These are phyloP conservation scores for Ceratobasidium sp. DNA, from an alignment of 1,284 basidiomycete genomes.

Conservation along the genomic window DNA sequence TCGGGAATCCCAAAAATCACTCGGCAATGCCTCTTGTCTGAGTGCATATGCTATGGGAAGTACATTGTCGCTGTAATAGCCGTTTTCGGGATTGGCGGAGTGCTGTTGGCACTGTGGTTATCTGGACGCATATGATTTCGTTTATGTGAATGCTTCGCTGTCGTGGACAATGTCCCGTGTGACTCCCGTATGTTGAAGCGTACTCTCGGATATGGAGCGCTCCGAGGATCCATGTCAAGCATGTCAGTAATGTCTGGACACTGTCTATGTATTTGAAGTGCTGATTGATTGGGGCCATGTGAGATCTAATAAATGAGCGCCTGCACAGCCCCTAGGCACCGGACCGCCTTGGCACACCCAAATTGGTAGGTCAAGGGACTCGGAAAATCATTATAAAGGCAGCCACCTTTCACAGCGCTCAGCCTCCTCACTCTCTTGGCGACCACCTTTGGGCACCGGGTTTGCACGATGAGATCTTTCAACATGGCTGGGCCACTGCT, in stretches of 20 bases:
- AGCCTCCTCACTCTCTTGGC: neutral
- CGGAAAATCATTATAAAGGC: too few species aligned
- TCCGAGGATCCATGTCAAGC: too few species aligned
- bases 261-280: too few species aligned
- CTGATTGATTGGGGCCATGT: neutral
- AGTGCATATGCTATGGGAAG: slow-evolving; percentile 24
- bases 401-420: neutral
- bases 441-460: neutral
- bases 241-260: too few species aligned
- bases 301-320: neutral
- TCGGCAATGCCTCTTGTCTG: neutral
- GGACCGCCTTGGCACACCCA: neutral
- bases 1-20: slow-evolving; percentile 18
- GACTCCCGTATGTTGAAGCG: too few species aligned
- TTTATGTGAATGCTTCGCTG: too few species aligned
- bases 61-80: slow-evolving; percentile 15
- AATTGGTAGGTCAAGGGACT: neutral
- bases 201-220: too few species aligned
- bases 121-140: neutral
- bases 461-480: slow-evolving; percentile 2
- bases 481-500: neutral
- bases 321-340: neutral
- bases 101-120: slow-evolving; percentile 4
- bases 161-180: too few species aligned
- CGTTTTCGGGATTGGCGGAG: slow-evolving; percentile 3